Conservation (phyloP, 495 filamentous ascomycete genomes). For the Penicillium mononematosum region DNA sequence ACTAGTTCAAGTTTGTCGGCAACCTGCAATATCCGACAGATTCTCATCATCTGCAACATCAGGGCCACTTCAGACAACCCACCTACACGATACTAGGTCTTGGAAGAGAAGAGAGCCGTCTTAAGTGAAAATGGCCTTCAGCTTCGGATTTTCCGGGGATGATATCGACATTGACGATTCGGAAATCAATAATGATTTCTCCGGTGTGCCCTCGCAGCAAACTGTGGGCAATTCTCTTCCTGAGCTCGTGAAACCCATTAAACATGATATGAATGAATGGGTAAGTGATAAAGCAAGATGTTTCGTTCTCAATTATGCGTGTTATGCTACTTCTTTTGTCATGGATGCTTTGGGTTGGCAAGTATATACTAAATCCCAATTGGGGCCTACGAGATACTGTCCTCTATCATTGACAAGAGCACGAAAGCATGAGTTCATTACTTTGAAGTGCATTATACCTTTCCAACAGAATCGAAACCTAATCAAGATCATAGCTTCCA, state of each 20-base stretch:
- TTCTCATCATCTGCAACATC: background rate
- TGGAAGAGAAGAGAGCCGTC: background rate
- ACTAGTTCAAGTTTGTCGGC: background rate
- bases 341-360: constrained; percentile 31
- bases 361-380: background rate
- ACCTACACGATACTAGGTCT: constrained; percentile 1
- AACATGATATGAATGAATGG: constrained; percentile 47
- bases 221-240: constrained; percentile 25
- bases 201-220: constrained; percentile 11
- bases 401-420: background rate
- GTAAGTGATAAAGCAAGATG: constrained; percentile 30
- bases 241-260: constrained; percentile 36
- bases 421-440: background rate
- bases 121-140: constrained; percentile 52
- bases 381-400: background rate
- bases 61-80: background rate
- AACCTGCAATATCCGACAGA: background rate
- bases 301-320: constrained; percentile 5
- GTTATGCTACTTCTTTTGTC: constrained; percentile 9
- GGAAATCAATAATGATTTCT: constrained; percentile 27
- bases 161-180: constrained; percentile 71
- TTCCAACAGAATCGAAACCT: constrained; percentile 46
- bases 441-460: constrained; percentile 13
- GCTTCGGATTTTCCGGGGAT: constrained; percentile 79
- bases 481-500: constrained; percentile 56